Evolutionary conservation across 2,329 filamentous ascomycete species (phyloP).

Genomic region (Dothidotthia symphoricarpi): DNA sequence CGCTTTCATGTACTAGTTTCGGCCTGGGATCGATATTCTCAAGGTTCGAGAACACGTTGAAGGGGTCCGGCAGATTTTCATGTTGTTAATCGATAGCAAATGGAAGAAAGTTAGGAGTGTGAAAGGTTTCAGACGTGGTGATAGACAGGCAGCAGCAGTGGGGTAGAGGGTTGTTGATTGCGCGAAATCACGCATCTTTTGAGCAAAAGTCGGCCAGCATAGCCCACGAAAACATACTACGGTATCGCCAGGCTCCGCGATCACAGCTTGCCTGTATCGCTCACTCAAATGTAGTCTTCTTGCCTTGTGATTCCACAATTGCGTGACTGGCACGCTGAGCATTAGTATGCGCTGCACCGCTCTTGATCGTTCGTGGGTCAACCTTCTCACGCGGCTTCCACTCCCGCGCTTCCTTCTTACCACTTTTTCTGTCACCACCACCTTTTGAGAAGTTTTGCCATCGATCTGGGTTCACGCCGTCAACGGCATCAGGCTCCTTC

Average conservation of each 20-base stretch:
- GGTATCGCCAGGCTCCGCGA: not conserved
- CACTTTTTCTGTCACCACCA: constrained; percentile 28
- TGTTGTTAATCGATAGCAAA: no score
- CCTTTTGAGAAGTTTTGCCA: constrained; percentile 30
- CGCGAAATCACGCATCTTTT: not conserved
- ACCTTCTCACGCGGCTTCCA: constrained; percentile 35
- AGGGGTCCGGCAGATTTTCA: no score
- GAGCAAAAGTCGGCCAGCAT: constrained; percentile 6
- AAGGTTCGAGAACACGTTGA: no score
- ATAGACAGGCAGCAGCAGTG: constrained; percentile 1
- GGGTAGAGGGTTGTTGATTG: constrained; percentile 5
- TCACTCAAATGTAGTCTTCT: constrained; percentile 75
- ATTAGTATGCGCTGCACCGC: constrained; percentile 46
- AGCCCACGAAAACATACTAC: not conserved
- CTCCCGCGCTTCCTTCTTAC: constrained; percentile 26
- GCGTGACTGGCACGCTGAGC: constrained; percentile 69
- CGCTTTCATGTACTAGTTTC: no score
- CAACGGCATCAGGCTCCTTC: constrained; percentile 36
- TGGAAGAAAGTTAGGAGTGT: no score
- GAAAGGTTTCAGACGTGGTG: not conserved
- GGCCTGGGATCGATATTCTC: no score
- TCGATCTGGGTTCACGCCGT: constrained; percentile 37
- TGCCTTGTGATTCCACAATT: constrained; percentile 75
- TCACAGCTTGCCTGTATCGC: not conserved
- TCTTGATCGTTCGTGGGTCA: constrained; percentile 47